These are phyloP conservation scores for Tulasnella sp. DNA, from an alignment of 768 basidiomycete genomes.

Conservation along the genomic window DNA sequence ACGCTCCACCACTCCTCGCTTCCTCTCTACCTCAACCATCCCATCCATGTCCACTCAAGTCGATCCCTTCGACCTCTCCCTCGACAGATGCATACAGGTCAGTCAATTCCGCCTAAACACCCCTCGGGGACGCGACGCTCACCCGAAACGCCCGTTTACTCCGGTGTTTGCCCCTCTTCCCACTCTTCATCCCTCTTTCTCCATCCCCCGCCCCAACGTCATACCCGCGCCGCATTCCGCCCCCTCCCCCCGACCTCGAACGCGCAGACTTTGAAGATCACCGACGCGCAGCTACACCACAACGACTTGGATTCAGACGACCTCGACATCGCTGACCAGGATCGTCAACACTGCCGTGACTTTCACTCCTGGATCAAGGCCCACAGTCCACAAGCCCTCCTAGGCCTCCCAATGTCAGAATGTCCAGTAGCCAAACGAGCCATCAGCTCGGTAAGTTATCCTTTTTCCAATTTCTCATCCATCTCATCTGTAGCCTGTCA, in stretches of 20 bases:
- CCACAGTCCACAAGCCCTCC: neutral
- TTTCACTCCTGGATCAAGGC: conserved; percentile 8
- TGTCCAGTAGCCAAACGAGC: neutral
- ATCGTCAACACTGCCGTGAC: conserved; percentile 3
- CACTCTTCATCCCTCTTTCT: neutral
- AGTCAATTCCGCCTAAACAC: neutral
- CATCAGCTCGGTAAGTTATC: conserved; percentile 7
- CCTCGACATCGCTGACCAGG: neutral
- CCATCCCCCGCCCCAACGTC: neutral
- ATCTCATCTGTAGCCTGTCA: neutral
- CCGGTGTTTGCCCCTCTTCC: neutral
- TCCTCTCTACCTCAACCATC: neutral
- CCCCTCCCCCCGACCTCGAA: neutral
- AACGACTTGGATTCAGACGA: neutral
- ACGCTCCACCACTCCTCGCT: neutral
- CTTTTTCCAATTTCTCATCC: neutral
- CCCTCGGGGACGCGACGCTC: neutral
- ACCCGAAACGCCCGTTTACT: neutral
- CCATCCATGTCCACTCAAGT: neutral
- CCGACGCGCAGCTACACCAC: neutral
- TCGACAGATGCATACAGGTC: neutral
- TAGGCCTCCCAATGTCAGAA: neutral
- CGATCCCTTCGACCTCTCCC: neutral
- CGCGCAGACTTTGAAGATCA: neutral
- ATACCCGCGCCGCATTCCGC: neutral